Conservation (phyloP, 305 asterid species). For the Caryopteris hybrid region DNA sequence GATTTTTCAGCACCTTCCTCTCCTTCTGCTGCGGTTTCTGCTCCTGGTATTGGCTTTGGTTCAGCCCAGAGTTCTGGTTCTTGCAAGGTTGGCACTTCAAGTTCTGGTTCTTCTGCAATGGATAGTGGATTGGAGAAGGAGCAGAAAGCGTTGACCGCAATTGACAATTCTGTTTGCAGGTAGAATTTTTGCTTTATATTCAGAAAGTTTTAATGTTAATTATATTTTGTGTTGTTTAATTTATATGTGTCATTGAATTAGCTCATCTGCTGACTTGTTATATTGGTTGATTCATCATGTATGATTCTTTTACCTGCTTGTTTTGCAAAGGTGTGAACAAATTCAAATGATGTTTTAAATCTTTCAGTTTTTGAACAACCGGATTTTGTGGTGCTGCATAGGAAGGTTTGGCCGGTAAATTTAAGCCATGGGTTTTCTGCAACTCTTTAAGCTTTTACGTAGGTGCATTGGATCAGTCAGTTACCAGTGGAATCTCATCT, state of each 20-base stretch:
- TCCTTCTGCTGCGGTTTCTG: conserved; percentile 31
- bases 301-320: not conserved
- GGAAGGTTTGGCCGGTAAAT: not conserved
- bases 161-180: conserved; percentile 37
- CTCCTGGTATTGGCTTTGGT: conserved; percentile 23
- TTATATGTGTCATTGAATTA: not conserved
- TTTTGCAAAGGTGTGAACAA: not conserved
- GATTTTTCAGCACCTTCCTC: conserved; percentile 57
- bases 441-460: not conserved
- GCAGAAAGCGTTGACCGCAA: conserved; percentile 5
- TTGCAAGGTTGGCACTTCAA: conserved; percentile 8
- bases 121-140: conserved; percentile 34
- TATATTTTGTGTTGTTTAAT: not conserved
- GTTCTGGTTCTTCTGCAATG: conserved; percentile 17
- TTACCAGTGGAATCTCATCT: too few species aligned
- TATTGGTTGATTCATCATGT: not conserved
- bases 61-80: conserved; percentile 21
- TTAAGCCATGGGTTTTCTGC: not conserved
- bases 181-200: conserved; percentile 12
- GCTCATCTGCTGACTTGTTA: not conserved
- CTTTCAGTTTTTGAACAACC: not conserved
- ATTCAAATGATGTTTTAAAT: not conserved
- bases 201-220: not conserved
- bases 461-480: too few species aligned
- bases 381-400: conserved; percentile 3